phyloP scores from a whole-genome alignment of 192 early-diverging fungal genomes.

The Neocallimastix lanati region DNA sequence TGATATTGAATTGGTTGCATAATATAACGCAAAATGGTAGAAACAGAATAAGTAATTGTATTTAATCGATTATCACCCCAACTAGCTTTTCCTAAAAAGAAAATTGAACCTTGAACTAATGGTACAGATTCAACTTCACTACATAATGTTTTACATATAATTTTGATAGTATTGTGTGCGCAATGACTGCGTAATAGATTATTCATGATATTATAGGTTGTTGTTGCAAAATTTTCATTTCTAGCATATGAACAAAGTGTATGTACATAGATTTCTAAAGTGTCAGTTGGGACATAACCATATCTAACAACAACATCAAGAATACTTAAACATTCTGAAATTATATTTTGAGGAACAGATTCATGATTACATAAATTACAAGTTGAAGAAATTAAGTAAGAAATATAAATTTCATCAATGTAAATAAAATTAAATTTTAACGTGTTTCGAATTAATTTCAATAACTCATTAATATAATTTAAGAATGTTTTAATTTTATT shows the following conservation, averaged over 20 bases:
- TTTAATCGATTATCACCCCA: slow-evolving; percentile 27
- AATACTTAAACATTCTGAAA: neutral
- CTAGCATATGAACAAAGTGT: neutral
- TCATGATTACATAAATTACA: neutral
- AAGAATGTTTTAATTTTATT: neutral
- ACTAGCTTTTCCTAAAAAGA: slow-evolving; percentile 27
- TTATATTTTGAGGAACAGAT: neutral
- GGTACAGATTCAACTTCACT: slow-evolving; percentile 1
- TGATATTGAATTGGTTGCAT: neutral
- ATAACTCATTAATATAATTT: neutral
- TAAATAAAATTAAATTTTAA: neutral
- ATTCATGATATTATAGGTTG: slow-evolving; percentile 17
- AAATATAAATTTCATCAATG: neutral
- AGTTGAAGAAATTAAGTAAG: neutral
- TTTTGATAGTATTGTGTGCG: slow-evolving; percentile 30
- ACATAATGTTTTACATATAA: slow-evolving; percentile 17
- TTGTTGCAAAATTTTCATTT: neutral
- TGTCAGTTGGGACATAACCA: neutral
- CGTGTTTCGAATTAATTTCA: neutral
- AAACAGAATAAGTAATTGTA: slow-evolving; percentile 13
- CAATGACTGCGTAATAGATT: slow-evolving; percentile 45
- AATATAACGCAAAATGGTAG: slow-evolving; percentile 8
- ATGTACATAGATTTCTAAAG: neutral
- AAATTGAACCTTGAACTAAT: slow-evolving; percentile 30
- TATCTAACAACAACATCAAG: neutral